A percentile compares a stretch with the other conserved stretches of the same genome.
phyloP scores from a whole-genome alignment of 495 filamentous ascomycete species.

The Penicillium silybi region DNA sequence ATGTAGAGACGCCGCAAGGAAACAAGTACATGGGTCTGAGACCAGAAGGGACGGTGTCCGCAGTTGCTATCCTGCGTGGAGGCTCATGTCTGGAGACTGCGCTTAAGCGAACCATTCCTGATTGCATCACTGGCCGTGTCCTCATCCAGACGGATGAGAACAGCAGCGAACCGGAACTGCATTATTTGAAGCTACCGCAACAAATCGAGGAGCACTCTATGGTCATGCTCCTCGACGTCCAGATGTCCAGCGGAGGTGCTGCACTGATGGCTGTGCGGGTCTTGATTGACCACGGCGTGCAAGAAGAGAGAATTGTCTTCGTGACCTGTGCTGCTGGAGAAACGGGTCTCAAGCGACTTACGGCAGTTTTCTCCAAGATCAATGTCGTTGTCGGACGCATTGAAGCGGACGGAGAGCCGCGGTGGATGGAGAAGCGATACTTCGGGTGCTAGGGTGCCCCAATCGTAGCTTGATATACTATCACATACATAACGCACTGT shows the following conservation, averaged over 20 bases:
- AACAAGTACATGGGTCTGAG: constrained; percentile 64
- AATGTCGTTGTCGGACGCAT: constrained; percentile 79
- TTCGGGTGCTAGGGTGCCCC: constrained; percentile 61
- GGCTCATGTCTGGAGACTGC: constrained; percentile 85
- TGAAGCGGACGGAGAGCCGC: constrained; percentile 66
- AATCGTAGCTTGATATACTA: neutral
- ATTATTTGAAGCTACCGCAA: constrained; percentile 73
- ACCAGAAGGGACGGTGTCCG: constrained; percentile 67
- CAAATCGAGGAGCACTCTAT: constrained; percentile 67
- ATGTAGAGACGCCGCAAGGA: constrained; percentile 65
- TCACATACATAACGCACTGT: constrained; percentile 5
- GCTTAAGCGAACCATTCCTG: constrained; percentile 81
- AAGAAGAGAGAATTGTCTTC: constrained; percentile 78
- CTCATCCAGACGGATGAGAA: constrained; percentile 84
- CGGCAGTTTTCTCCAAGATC: constrained; percentile 81
- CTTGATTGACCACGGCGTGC: constrained; percentile 89
- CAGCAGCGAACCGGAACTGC: constrained; percentile 86
- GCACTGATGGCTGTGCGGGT: constrained; percentile 96
- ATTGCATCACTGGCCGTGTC: constrained; percentile 83
- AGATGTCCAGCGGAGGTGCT: constrained; percentile 90
- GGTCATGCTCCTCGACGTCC: constrained; percentile 84
- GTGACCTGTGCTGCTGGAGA: constrained; percentile 83
- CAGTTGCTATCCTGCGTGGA: constrained; percentile 83
- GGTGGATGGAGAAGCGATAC: constrained; percentile 82
- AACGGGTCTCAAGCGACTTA: constrained; percentile 73